phyloP scores from a whole-genome alignment of 2,329 filamentous ascomycete species.

The Dendryphion nanum region DNA sequence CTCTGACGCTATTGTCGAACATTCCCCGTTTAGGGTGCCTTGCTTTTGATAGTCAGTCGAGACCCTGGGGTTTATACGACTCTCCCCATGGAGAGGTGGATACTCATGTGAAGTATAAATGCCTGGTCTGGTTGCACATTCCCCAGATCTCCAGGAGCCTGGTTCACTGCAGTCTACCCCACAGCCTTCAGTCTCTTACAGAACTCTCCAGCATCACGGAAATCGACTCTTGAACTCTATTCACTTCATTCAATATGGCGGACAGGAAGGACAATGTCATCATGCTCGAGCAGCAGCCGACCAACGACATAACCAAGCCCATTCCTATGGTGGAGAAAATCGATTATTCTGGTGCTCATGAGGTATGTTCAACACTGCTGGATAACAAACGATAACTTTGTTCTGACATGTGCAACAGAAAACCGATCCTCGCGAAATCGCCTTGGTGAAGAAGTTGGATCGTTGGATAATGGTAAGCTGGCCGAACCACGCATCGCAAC shows the following conservation, averaged over 20 bases:
- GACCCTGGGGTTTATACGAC: neutral
- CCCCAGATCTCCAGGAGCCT: neutral
- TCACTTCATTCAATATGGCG: conserved; percentile 14
- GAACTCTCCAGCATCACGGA: too few relatives aligned
- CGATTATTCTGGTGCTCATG: conserved; percentile 34
- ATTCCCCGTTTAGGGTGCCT: neutral
- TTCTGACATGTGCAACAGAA: conserved; percentile 18
- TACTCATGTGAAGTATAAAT: neutral
- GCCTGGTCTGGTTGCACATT: neutral
- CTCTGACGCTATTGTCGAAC: neutral
- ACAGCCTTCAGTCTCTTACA: neutral
- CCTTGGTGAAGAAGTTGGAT: conserved; percentile 32
- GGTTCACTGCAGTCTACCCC: neutral
- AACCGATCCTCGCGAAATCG: conserved; percentile 34
- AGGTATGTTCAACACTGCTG: conserved; percentile 7
- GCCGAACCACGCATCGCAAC: neutral
- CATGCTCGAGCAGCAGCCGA: conserved; percentile 26
- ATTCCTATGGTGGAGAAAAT: conserved; percentile 22
- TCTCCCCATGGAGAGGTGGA: neutral
- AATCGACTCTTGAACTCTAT: neutral
- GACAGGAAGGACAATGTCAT: conserved; percentile 21
- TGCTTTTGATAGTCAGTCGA: neutral
- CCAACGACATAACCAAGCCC: conserved; percentile 22
- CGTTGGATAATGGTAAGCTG: conserved; percentile 29
- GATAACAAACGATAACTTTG: too few relatives aligned